These are phyloP conservation scores for Geum urbanum DNA, from an alignment of 306 rosid genomes.

Conservation along the genomic window DNA sequence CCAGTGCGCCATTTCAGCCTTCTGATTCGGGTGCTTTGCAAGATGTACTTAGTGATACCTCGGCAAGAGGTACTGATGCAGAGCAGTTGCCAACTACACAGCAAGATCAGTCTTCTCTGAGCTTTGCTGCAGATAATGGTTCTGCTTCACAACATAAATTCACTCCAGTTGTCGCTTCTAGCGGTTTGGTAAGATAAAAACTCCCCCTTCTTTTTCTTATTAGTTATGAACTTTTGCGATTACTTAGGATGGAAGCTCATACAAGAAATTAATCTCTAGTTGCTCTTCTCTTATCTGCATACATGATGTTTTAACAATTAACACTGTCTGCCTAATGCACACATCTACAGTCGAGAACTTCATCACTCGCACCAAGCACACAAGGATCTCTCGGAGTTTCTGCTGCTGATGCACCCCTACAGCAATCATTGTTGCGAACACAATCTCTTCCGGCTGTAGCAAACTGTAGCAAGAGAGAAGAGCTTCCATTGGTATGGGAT, in stretches of 20 bases:
- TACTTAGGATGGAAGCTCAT: neutral
- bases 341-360: slow-evolving; percentile 29
- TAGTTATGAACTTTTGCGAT: neutral
- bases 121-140: slow-evolving; percentile 11
- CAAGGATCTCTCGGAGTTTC: slow-evolving; percentile 34
- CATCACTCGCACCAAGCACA: slow-evolving; percentile 20
- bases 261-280: neutral
- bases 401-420: slow-evolving; percentile 29
- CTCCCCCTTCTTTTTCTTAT: neutral
- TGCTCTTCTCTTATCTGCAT: slow-evolving; percentile 1
- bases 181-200: slow-evolving; percentile 45
- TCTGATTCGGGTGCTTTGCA: slow-evolving; percentile 27
- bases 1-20: slow-evolving; percentile 28
- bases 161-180: slow-evolving; percentile 25
- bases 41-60: slow-evolving; percentile 16
- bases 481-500: slow-evolving; percentile 62
- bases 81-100: slow-evolving; percentile 30
- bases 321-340: slow-evolving; percentile 17
- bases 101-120: slow-evolving; percentile 28
- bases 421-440: slow-evolving; percentile 26
- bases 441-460: slow-evolving; percentile 33
- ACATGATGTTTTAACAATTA: slow-evolving; percentile 15
- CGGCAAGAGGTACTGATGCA: slow-evolving; percentile 18
- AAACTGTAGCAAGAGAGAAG: slow-evolving; percentile 45
- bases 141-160: slow-evolving; percentile 25